Base-by-base conservation (phyloP, 495 filamentous ascomycete genomes). In the Daldinia vernicosa region DNA sequence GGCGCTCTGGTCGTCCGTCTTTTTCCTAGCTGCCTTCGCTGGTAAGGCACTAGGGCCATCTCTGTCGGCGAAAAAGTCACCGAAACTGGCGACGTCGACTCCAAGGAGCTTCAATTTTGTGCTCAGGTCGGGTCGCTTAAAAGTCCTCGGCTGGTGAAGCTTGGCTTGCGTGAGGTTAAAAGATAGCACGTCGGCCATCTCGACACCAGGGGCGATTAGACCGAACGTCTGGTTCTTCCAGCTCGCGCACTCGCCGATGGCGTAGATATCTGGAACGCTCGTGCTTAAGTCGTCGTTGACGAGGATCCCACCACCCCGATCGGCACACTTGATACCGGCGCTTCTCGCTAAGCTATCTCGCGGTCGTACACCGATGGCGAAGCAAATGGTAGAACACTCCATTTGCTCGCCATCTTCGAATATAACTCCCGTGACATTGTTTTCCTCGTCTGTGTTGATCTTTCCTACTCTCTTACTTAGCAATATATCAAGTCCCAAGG, bases 141-240 rank as follows among this genome's bases (percentile, higher is more conserved):
- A 97, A 58, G 84, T 80, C 61, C 90, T 85, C 3, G 87, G 87
- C 6, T 87, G 74, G 67, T 96, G 91, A 0, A 86, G 84, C 76
- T 90, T 89, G 3, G 92, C 88, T 77, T 97, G 90, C 9, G 94
- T 95, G 55, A 98, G 87, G 76, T 98, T 98, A 82, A 94, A 97
- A n/a, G 95, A 87, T 2, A 97, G 85, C 5, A 98, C 90, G 74
- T 98, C 95, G 0, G 95, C 95, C 95, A 98, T 98, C 78, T 97
- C 95, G 47, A 98, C 87, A 15, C 95, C 95, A 0, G 95, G 95
- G 1, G 93, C 95, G 72, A 98, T 97, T 26, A 98, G 88, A 4
- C 95, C 95, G 72, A 94, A 98, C 0, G 93, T 96, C 77, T 97
- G 92, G 74, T 89, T 93, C 69, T 97, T 89, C 94, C 95, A 97